Conservation (phyloP, 106 monocot species). For the Xerophyta viscosa region DNA sequence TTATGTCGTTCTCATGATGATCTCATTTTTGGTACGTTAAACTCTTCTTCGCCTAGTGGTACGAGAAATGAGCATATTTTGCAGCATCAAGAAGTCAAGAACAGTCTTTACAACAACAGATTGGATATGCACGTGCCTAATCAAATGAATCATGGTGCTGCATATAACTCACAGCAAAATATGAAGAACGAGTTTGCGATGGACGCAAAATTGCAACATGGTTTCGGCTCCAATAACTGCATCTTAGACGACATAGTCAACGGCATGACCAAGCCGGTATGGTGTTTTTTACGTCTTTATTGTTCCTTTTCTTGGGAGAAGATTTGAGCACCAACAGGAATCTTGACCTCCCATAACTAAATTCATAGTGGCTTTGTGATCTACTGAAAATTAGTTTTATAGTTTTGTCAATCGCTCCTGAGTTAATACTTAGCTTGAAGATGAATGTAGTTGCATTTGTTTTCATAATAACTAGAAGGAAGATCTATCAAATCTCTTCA, state of each 20-base stretch:
- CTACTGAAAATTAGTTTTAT: too few relatives aligned
- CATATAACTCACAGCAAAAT: constrained; percentile 1
- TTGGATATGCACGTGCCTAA: constrained; percentile 11
- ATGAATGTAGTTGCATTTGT: too few relatives aligned
- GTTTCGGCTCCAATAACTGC: constrained; percentile 34
- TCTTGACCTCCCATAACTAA: background rate
- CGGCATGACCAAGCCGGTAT: constrained; percentile 62
- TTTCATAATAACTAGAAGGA: too few relatives aligned
- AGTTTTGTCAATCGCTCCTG: too few relatives aligned
- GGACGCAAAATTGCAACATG: constrained; percentile 30
- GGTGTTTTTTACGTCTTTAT: constrained; percentile 2
- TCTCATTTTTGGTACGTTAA: constrained; percentile 16
- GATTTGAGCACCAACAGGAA: background rate
- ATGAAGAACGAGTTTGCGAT: constrained; percentile 17
- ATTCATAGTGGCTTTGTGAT: too few relatives aligned
- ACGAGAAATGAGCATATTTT: constrained; percentile 1
- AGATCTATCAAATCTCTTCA: too few relatives aligned
- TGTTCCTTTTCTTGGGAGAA: background rate
- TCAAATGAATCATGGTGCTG: constrained; percentile 15
- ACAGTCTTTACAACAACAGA: constrained; percentile 18
- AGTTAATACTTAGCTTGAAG: too few relatives aligned
- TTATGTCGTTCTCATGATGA: constrained; percentile 12
- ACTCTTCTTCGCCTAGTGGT: constrained; percentile 12
- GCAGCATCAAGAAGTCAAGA: constrained; percentile 17
- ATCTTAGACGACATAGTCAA: constrained; percentile 56